Conservation (phyloP, 208 protist species). For the Acanthamoeba healyi region DNA sequence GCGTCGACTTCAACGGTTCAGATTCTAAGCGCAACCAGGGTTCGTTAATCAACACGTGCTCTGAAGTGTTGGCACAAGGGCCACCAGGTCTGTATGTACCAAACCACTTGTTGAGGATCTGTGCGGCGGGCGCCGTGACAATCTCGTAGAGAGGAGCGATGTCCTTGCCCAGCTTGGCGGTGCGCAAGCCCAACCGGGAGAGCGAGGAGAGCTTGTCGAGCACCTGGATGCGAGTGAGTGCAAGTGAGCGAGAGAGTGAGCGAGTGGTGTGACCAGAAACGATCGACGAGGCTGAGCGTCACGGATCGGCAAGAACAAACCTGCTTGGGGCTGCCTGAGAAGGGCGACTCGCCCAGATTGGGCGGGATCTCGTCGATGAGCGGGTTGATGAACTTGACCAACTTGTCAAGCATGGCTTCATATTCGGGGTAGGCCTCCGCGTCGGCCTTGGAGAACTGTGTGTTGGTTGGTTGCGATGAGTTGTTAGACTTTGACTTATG, state of each 20-base stretch:
- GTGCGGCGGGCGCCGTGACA: conserved; percentile 77
- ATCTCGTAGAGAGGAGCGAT: conserved; percentile 71
- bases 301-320: too few relatives aligned
- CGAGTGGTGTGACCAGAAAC: not conserved
- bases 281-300: too few relatives aligned
- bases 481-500: too few relatives aligned
- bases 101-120: conserved; percentile 76
- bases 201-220: conserved; percentile 44
- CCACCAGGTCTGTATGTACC: too few relatives aligned
- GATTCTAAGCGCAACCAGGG: conserved; percentile 64
- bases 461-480: too few relatives aligned
- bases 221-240: not conserved
- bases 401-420: conserved; percentile 77
- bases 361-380: conserved; percentile 62
- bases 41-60: too few relatives aligned
- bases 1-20: conserved; percentile 83
- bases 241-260: not conserved
- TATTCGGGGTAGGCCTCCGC: conserved; percentile 80
- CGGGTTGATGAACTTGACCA: conserved; percentile 62
- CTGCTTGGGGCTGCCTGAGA: conserved; percentile 45
- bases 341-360: conserved; percentile 4
- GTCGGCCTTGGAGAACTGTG: conserved; percentile 83
- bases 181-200: not conserved
- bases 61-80: too few relatives aligned
- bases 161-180: conserved; percentile 49